Percentiles rank a stretch among this genome's conserved stretches.
phyloP scores from a whole-genome alignment of 2,329 filamentous ascomycete species.

The Blastomyces gilchristii region DNA sequence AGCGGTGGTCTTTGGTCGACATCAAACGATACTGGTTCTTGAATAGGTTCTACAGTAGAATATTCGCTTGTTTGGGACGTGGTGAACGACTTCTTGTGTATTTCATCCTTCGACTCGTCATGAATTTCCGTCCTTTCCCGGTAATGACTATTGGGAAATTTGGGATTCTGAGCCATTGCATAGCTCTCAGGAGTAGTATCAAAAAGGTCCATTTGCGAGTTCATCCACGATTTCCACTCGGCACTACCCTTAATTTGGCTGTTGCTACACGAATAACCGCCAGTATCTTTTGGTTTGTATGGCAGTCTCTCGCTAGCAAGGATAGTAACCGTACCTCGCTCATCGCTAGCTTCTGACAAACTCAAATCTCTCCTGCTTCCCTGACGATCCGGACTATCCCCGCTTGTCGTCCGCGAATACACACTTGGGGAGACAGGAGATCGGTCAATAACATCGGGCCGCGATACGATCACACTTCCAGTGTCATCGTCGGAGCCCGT shows the following conservation, averaged over 20 bases:
- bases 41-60: neutral
- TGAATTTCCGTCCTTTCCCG: conserved; percentile 24
- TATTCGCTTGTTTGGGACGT: neutral
- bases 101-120: conserved; percentile 10
- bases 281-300: conserved; percentile 8
- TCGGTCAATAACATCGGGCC: neutral
- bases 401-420: conserved; percentile 26
- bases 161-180: neutral
- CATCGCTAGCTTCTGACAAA: conserved; percentile 13
- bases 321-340: conserved; percentile 19
- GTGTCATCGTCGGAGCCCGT: conserved; percentile 12
- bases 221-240: conserved; percentile 21
- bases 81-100: neutral
- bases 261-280: conserved; percentile 1
- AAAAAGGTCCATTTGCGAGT: conserved; percentile 18
- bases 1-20: conserved; percentile 5
- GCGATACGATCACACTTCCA: conserved; percentile 14
- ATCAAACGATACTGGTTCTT: neutral
- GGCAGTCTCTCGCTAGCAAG: conserved; percentile 15
- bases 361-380: conserved; percentile 5
- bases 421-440: conserved; percentile 23
- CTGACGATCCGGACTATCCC: conserved; percentile 15
- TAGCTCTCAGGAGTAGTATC: conserved; percentile 7
- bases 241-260: conserved; percentile 11
- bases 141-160: conserved; percentile 17